Evolutionary conservation across 1,139 yeast species (phyloP).

Genomic region (Komagataea norvegica): DNA sequence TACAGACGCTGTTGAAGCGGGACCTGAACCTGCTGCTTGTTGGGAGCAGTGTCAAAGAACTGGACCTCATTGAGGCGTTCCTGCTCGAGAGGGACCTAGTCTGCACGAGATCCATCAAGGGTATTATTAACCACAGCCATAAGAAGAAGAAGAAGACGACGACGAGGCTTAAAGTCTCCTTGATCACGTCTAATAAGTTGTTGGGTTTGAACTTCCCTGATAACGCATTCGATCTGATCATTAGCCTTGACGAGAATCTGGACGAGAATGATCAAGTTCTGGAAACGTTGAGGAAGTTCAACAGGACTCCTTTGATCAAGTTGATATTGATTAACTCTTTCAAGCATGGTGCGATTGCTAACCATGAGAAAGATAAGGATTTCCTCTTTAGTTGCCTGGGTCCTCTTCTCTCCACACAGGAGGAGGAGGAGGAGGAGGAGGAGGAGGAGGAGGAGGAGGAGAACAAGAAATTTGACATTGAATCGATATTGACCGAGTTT

Average conservation of each 20-base stretch:
- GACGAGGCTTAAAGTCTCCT: conserved; percentile 13
- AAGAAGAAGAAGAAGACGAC: conserved; percentile 38
- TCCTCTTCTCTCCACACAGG: not conserved
- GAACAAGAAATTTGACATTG: too few relatives aligned
- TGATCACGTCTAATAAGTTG: conserved; percentile 4
- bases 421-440: too few relatives aligned
- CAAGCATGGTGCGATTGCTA: conserved; percentile 32
- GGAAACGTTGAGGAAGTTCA: conserved; percentile 19
- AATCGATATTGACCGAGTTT: not conserved
- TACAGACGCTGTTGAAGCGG: conserved; percentile 34
- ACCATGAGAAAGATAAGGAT: conserved; percentile 1
- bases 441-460: too few relatives aligned
- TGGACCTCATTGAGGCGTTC: conserved; percentile 66
- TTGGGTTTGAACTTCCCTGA: conserved; percentile 19
- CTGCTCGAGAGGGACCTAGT: conserved; percentile 54
- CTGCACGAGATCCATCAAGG: conserved; percentile 55
- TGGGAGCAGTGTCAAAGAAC: conserved; percentile 58
- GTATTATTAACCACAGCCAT: conserved; percentile 26
- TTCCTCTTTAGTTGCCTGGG: not conserved
- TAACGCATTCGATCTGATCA: conserved; percentile 39
- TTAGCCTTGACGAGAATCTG: conserved; percentile 55
- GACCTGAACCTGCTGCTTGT: conserved; percentile 40
- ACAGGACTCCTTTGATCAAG: conserved; percentile 36
- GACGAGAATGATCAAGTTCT: conserved; percentile 36
- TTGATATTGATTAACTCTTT: conserved; percentile 38